Conservation (phyloP, 192 early-diverging fungal genomes). For the Coemansia sp. region DNA sequence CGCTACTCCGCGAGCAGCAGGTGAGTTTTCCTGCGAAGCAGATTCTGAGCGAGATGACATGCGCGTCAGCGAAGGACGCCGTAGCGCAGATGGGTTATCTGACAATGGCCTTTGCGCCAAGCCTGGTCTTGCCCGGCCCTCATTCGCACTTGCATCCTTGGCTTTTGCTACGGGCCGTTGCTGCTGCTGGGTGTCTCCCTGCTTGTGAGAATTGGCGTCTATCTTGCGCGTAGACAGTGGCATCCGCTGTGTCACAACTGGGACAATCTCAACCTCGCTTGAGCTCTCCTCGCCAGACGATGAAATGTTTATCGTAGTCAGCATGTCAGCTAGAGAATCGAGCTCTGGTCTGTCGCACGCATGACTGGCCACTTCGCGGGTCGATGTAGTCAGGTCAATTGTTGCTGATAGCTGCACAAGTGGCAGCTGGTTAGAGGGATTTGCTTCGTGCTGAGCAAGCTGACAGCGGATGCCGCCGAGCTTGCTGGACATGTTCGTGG, state of each 20-base stretch:
- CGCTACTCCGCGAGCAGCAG: not conserved
- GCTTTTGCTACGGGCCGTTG: not conserved
- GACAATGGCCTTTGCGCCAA: not conserved
- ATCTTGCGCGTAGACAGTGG: not conserved
- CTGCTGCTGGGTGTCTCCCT: not conserved
- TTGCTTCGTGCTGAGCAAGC: not conserved
- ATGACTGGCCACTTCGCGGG: not conserved
- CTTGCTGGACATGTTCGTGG: not conserved
- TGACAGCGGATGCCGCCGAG: not conserved
- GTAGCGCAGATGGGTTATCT: not conserved
- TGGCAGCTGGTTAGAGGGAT: not conserved
- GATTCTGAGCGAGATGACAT: not conserved
- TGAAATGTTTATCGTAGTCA: constrained; percentile 28
- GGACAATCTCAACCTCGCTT: constrained; percentile 15
- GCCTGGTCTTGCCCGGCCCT: not conserved
- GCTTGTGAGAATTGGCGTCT: not conserved
- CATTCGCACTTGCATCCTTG: not conserved
- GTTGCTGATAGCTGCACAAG: constrained; percentile 1
- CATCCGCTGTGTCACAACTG: not conserved
- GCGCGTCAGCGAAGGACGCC: not conserved
- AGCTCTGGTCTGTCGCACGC: constrained; percentile 3
- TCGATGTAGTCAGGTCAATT: constrained; percentile 26
- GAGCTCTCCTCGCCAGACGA: constrained; percentile 25
- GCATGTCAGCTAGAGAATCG: constrained; percentile 7
- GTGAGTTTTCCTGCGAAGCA: not conserved